These are phyloP conservation scores for Beauveria rudraprayagi DNA, from an alignment of 2,329 filamentous ascomycete species.

Conservation along the genomic window DNA sequence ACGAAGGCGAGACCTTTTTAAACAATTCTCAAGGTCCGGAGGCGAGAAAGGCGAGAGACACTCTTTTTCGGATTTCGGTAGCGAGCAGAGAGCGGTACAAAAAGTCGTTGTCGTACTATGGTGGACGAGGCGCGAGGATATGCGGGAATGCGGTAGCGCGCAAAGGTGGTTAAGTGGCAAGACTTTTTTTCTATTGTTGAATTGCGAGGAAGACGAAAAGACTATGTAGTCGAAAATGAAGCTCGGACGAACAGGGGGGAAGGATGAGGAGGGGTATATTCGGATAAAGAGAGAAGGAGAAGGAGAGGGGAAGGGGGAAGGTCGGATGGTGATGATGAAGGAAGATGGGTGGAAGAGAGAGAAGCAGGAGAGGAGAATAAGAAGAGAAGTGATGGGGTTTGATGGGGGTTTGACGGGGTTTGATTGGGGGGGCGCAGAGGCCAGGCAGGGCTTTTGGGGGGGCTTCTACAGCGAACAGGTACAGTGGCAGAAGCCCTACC, in stretches of 20 bases:
- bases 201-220: slow-evolving; percentile 21
- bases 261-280: slow-evolving; percentile 21
- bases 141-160: neutral
- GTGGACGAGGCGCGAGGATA: neutral
- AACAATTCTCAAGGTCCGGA: neutral
- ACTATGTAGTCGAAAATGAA: slow-evolving; percentile 14
- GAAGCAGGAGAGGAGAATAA: slow-evolving; percentile 22
- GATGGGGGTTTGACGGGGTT: no score
- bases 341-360: slow-evolving; percentile 24
- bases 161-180: slow-evolving; percentile 12
- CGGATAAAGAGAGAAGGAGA: slow-evolving; percentile 19
- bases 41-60: neutral
- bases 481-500: no score
- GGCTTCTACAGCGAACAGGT: no score
- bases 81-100: neutral
- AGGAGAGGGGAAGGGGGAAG: slow-evolving; percentile 24
- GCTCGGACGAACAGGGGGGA: slow-evolving; percentile 16
- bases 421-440: no score
- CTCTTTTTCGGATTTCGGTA: neutral
- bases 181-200: slow-evolving; percentile 13
- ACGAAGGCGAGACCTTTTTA: slow-evolving; percentile 5
- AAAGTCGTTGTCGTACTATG: neutral
- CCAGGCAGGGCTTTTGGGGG: no score
- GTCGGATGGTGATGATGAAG: slow-evolving; percentile 20
- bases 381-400: slow-evolving; percentile 15